Base-by-base conservation (phyloP, 129 eudicot genomes). In the Helichrysum umbraculigerum region DNA sequence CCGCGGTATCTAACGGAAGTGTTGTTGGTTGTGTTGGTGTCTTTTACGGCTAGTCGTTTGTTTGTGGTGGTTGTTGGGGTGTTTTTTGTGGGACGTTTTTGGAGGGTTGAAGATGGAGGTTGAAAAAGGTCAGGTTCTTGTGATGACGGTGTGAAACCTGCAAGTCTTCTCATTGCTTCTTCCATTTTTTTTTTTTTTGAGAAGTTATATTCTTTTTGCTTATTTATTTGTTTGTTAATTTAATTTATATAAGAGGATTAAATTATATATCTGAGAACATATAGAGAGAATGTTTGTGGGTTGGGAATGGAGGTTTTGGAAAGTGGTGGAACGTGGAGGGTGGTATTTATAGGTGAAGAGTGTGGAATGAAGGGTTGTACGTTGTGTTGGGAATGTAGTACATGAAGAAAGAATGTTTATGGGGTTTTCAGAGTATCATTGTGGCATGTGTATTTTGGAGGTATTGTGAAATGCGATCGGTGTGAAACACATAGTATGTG, bases 1-100 rank as follows among this genome's bases (percentile, higher is more conserved):
- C 97, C 98, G 0, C 97, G 96, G 93, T 93, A 93, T 34, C 96
- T 73, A 81, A 82, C 75, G 71, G 70, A 32, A 33, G 21, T 32
- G 41, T 16, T 33, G 60, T 71, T 73, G 32, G 80, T 7, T 35
- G 59, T 22, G 62, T 80, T 5, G 37, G 21, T 29, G 20, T 91
- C 87, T 78, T 83, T 81, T 22, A 76, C 74, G 5, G 87, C 69
- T 1, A 85, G 65, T 41, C 85, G 80, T 83, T 76, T 83, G 88
- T 86, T 62, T 30, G 88, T 33, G 42, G 87, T 4, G 71, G 85
- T 8, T 73, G 63, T 73, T 68, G 73, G 64, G 73, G 61, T n/a
- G 66, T 50, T 19, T 54, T 58, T 11, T 4, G 87, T 61, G 61
- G 75, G 29, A 51, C 78, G 72, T 16, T 78, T 56, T 12, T 32